Percentiles rank a stretch among this genome's conserved stretches.
These are phyloP conservation scores for Neonectria magnoliae DNA, from an alignment of 2,329 filamentous ascomycete species.

Conservation along the genomic window DNA sequence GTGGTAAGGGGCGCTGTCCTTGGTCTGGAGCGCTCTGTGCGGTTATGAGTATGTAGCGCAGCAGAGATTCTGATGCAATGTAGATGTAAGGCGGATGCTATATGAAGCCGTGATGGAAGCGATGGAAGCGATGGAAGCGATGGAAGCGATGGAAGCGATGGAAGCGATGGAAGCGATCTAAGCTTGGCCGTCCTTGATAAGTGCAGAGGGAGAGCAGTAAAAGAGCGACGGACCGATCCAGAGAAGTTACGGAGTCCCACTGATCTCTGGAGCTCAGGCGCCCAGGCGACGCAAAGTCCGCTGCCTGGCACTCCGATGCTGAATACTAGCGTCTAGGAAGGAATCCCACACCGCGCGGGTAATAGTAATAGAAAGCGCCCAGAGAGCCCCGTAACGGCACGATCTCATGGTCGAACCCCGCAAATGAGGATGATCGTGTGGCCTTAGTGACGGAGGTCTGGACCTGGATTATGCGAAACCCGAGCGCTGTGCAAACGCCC, in stretches of 20 bases:
- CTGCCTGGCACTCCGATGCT: background rate
- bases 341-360: slow-evolving; percentile 2
- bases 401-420: slow-evolving; percentile 23
- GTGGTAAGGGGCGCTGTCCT: background rate
- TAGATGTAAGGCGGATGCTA: background rate
- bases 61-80: background rate
- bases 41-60: background rate
- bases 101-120: background rate
- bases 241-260: slow-evolving; percentile 18
- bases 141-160: background rate
- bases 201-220: background rate
- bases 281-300: slow-evolving; percentile 15
- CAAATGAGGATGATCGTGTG: background rate
- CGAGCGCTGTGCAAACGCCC: background rate
- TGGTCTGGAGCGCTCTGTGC: no score
- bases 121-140: background rate
- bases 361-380: slow-evolving; percentile 1
- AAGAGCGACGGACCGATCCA: background rate
- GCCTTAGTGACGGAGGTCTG: background rate
- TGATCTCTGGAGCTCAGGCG: background rate
- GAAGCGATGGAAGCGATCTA: background rate
- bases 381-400: slow-evolving; percentile 12
- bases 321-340: slow-evolving; percentile 6
- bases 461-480: background rate
- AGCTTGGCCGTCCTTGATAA: background rate